Base-by-base conservation (phyloP, 305 asterid genomes). In the Ruellia speciosa region DNA sequence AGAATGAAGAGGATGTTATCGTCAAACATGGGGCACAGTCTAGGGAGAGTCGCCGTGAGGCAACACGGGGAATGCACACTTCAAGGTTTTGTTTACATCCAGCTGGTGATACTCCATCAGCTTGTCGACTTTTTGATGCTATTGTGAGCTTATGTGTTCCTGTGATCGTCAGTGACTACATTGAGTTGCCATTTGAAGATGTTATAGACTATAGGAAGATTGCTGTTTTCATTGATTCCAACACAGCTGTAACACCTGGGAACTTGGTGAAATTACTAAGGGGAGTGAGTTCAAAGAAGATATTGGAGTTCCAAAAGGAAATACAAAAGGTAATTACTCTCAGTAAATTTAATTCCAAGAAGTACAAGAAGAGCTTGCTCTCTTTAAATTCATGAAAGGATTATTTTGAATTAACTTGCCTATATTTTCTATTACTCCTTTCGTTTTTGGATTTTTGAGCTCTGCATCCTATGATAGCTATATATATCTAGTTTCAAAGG, bases 81-180 rank as follows among this genome's bases (percentile, higher is more conserved):
- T 88, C 97, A 37, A 86, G 69, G 65, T 88, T 88, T 75, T 92
- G 99, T 63, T 70, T 92, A 60, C 99, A 92, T 78, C 99, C 99
- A 39, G 99, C 99, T 66, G 99, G 99, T 16, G 99, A 92, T 75
- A 88, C 99, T 74, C 99, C 97, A 70, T 92, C 97, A 60, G 97
- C 99, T 72, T 92, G 99, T 70, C 81, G 99, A 56, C 96, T 92
- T 61, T 92, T 88, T 78, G 97, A 92, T 72, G 96, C 96, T 64
- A 84, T 92, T 52, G 94, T 88, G 74, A 92, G 99, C 77, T 75
- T 86, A 74, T 92, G 97, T 49, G 73, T 86, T 55, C 99, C 99
- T 17, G 97, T 88, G 19, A 82, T 92, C 24, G 84, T 88, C 62
- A 92, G 99, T 7, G 96, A 92, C 73, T 74, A 72, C 69, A 79